Base-by-base conservation (phyloP, 306 rosid genomes). In the Cucumis cinereus region DNA sequence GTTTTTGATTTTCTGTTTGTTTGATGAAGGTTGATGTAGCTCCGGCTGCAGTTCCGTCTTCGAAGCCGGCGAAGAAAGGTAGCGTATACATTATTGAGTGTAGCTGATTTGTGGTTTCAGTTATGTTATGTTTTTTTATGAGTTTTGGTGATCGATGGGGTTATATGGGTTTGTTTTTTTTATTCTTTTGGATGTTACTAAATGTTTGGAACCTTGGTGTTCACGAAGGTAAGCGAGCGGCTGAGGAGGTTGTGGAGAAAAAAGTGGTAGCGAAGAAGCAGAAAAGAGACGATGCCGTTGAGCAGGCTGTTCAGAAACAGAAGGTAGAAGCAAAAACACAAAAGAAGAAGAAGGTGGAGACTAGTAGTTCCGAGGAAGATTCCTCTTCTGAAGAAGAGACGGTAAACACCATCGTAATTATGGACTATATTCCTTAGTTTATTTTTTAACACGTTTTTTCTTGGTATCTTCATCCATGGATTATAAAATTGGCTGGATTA, bases 41-140 rank as follows among this genome's bases (percentile, higher is more conserved):
- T 79, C 84, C 91, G 4, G 88, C 85, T 80, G 91, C 85, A 3
- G 86, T 84, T 52, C 62, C 85, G 1, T 30, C 81, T 59, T 8
- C 82, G 0, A 90, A 88, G 87, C 73, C 91, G 53, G 87, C 41
- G 12, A 91, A 91, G 83, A 91, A 90, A 79, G 96, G 98, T 93
- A 80, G 28, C 1, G 41, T 2, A 58, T 17, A 19, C 30, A 23
- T 33, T 14, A 0, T 5, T 7, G 0, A 60, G 35, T 20, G 7
- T 20, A 54, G 4, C 1, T 4, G 13, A 20, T 62, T 63, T 12
- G 2, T 9, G 19, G 3, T 23, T 9, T 1, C 22, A 8, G 52
- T 62, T 20, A 16, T 2, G 64, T 13, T 40, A 0, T 26, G 16
- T 16, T 0, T 14, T 8, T 24, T 24, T 15, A 19, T 36, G 35